Percentiles rank a stretch among this genome's conserved stretches.
These are phyloP conservation scores for Fagus crenata DNA, from an alignment of 306 rosid species.

Conservation along the genomic window DNA sequence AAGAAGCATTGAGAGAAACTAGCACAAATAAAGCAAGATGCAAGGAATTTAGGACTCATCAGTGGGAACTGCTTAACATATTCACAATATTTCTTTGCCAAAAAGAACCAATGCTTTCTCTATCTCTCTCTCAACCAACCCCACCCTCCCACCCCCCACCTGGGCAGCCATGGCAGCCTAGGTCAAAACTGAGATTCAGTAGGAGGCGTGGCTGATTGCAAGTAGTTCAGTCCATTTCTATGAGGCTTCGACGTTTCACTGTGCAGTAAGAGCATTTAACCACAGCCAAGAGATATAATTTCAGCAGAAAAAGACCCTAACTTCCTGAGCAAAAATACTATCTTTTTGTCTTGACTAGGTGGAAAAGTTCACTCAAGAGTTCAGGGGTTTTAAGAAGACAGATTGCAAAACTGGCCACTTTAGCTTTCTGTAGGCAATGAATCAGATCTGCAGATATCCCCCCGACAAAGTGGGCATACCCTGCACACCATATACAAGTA, in stretches of 20 bases:
- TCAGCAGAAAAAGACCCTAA: conserved; percentile 42
- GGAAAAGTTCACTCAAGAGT: conserved; percentile 26
- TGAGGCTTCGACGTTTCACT: conserved; percentile 31
- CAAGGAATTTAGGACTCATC: conserved; percentile 6
- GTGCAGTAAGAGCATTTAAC: conserved; percentile 32
- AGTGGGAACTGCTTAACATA: conserved; percentile 27
- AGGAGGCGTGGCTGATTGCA: conserved; percentile 18
- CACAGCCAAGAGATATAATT: conserved; percentile 37
- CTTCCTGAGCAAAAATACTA: conserved; percentile 34
- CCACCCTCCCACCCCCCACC: no score
- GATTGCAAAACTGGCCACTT: conserved; percentile 31
- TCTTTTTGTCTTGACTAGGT: background rate
- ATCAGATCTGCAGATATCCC: conserved; percentile 79
- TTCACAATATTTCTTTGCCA: conserved; percentile 26
- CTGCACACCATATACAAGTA: conserved; percentile 48
- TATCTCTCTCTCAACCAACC: conserved; percentile 8
- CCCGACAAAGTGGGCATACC: conserved; percentile 96
- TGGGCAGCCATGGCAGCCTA: no score
- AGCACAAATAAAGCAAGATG: conserved; percentile 13
- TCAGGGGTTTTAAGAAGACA: conserved; percentile 16
- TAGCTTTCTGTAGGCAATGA: conserved; percentile 45
- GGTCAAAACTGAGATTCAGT: conserved; percentile 5
- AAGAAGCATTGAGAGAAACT: background rate
- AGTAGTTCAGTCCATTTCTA: conserved; percentile 47
- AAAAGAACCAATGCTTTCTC: background rate